These are phyloP conservation scores for Globisporangium solare DNA, from an alignment of 352 stramenopile genomes.

Conservation along the genomic window DNA sequence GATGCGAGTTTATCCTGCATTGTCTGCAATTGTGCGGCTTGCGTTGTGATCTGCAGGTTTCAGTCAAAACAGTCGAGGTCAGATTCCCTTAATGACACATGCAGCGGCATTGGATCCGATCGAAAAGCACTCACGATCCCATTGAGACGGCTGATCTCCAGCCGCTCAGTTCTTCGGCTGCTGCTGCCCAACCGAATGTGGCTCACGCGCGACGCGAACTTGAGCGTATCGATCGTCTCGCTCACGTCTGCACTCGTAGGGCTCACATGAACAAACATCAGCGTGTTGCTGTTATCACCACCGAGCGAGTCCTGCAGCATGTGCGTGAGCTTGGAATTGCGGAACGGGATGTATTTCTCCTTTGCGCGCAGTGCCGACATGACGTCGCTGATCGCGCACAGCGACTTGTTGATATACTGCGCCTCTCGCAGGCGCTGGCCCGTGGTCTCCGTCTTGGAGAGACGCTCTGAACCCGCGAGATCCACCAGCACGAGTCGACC, in stretches of 20 bases:
- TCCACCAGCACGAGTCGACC: conserved; percentile 71
- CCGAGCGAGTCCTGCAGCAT: conserved; percentile 74
- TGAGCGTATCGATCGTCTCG: conserved; percentile 75
- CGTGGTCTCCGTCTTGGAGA: conserved; percentile 45
- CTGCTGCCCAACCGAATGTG: conserved; percentile 35
- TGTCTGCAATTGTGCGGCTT: conserved; percentile 55
- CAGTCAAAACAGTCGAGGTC: background rate
- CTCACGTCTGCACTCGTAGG: conserved; percentile 38
- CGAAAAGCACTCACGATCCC: conserved; percentile 35
- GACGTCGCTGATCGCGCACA: conserved; percentile 70
- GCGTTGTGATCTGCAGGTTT: conserved; percentile 41
- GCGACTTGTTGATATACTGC: conserved; percentile 81
- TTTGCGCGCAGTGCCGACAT: conserved; percentile 58
- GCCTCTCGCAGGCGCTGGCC: conserved; percentile 45
- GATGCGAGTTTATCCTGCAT: conserved; percentile 64
- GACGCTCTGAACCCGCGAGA: conserved; percentile 70
- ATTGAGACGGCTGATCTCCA: conserved; percentile 58
- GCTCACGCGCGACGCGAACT: conserved; percentile 65
- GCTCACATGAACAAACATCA: conserved; percentile 69
- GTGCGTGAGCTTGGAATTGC: conserved; percentile 85
- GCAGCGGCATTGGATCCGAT: background rate
- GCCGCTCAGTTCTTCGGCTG: conserved; percentile 40
- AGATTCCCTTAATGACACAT: background rate
- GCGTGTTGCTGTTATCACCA: conserved; percentile 28
- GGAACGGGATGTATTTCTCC: conserved; percentile 80